Conservation (phyloP, 768 basidiomycete genomes). For the Mycena polygramma region DNA sequence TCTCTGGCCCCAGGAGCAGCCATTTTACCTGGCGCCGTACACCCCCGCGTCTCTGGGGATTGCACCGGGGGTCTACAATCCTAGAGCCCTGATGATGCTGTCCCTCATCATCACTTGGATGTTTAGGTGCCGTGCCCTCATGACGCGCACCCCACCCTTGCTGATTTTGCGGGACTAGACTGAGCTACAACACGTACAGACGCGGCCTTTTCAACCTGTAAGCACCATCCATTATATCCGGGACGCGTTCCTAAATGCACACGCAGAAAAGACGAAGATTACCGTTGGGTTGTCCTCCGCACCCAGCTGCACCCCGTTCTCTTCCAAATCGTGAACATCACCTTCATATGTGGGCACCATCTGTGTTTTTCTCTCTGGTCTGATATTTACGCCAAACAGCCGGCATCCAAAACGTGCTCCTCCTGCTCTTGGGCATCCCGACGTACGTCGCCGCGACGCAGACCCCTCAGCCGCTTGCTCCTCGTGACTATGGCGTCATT, state of each 20-base stretch:
- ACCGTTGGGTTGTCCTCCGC: slow-evolving; percentile 89
- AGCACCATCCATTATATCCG: slow-evolving; percentile 38
- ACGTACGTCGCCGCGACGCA: slow-evolving; percentile 67
- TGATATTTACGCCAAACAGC: slow-evolving; percentile 52
- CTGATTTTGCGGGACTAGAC: slow-evolving; percentile 10
- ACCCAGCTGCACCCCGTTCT: slow-evolving; percentile 63
- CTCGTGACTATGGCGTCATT: slow-evolving; percentile 75
- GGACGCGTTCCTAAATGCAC: not conserved
- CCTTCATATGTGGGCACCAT: slow-evolving; percentile 71
- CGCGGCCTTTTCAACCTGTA: slow-evolving; percentile 85
- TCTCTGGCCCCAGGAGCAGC: slow-evolving; percentile 60
- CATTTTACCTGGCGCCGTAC: slow-evolving; percentile 63
- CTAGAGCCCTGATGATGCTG: slow-evolving; percentile 84
- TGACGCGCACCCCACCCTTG: slow-evolving; percentile 22
- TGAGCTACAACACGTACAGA: slow-evolving; percentile 87
- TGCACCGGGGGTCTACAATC: slow-evolving; percentile 66
- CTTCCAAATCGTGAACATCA: slow-evolving; percentile 74
- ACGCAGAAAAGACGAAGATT: slow-evolving; percentile 85
- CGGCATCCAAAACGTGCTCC: slow-evolving; percentile 82
- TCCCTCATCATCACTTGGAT: slow-evolving; percentile 76
- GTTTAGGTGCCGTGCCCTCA: slow-evolving; percentile 57
- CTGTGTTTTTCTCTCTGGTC: not conserved
- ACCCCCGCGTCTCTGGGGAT: slow-evolving; percentile 63
- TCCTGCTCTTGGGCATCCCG: slow-evolving; percentile 79
- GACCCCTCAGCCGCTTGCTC: slow-evolving; percentile 63